Evolutionary conservation across 148 eudicot species (phyloP), one percentile per base, ranked within the genome.

Genomic region (Rhododendron griersonianum): DNA sequence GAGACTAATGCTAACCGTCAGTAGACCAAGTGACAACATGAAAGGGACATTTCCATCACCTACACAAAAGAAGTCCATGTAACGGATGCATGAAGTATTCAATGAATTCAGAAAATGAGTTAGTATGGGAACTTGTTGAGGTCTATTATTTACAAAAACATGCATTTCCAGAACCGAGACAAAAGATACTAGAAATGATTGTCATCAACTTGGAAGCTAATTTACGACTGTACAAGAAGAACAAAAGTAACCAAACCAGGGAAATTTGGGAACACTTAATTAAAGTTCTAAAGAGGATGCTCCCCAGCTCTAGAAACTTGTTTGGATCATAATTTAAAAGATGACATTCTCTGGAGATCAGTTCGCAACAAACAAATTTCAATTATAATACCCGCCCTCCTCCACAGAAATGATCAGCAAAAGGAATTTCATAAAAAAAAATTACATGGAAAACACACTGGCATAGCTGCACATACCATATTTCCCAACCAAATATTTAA

Each of bases 1-100:
- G 25, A 44, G 48, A 73, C 84, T 14, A 55, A 75, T 82, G 84
- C 96, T 90, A 86, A 97, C 98, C 91, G 99, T 97, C 78, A 97
- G 87, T 86, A 95, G 89, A 89, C 99, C 99, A 85, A 97, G 94
- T 51, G 98, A 94, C 86, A 97, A 85, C 90, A 90, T 82, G 65
- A 97, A 81, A 69, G 99, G 99, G 73, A 97, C 94, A 86, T 90
- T 96, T 81, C 99, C 99, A 93, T 97, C 94, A 87, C 99, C 99
- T 97, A 90, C 83, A 87, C 11, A 87, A 84, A 87, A 51, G 63
- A 83, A 81, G 78, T 81, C 84, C 85, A 44, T 21, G 47, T 48
- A 61, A 84, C 81, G 55, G 73, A 28, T 15, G 44, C 59, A 84
- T 23, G 51, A 86, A 81, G 39, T 39, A 44, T 37, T 78, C 75